These are phyloP conservation scores for Triticum turgidum DNA, from an alignment of 176 grass and related monocot species.

Conservation along the genomic window DNA sequence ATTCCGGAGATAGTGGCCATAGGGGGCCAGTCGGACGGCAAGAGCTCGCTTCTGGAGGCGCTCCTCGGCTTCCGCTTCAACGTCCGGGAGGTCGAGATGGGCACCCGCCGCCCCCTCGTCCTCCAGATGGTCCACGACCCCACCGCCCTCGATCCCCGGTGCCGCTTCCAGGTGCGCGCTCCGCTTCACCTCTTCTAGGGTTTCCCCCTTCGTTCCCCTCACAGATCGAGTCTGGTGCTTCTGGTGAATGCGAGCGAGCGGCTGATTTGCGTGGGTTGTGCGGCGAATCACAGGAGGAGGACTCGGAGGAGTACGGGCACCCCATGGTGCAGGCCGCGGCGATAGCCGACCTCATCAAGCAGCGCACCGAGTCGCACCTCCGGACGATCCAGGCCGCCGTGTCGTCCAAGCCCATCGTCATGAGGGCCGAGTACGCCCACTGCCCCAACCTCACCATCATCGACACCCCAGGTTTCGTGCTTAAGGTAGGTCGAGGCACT, in stretches of 20 bases:
- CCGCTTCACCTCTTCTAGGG: conserved; percentile 1
- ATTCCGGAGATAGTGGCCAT: conserved; percentile 96
- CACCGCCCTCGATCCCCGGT: conserved; percentile 81
- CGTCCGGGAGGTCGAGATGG: conserved; percentile 98
- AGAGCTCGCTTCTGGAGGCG: conserved; percentile 91
- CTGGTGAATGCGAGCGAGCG: conserved; percentile 4
- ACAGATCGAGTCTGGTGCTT: conserved; percentile 10
- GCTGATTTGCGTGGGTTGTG: conserved; percentile 25
- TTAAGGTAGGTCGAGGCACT: conserved; percentile 53
- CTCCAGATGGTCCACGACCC: conserved; percentile 98
- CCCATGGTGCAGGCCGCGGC: conserved; percentile 67
- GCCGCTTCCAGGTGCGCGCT: conserved; percentile 79
- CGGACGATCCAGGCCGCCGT: conserved; percentile 74
- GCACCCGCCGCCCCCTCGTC: conserved; percentile 87
- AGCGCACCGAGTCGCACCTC: conserved; percentile 81
- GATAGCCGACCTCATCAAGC: conserved; percentile 86
- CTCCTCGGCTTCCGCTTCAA: conserved; percentile 98
- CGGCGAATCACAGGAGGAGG: conserved; percentile 68
- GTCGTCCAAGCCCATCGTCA: conserved; percentile 92
- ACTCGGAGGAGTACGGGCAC: conserved; percentile 91
- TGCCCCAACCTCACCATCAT: conserved; percentile 99
- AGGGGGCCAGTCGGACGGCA: conserved; percentile 86
- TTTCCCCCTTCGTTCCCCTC: neutral
- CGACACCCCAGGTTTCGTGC: conserved; percentile 95
- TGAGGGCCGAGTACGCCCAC: conserved; percentile 96